A percentile compares a stretch with the other conserved stretches of the same genome.
Evolutionary conservation across 768 basidiomycete species (phyloP).

Genomic region (Naganishia vishniacii): DNA sequence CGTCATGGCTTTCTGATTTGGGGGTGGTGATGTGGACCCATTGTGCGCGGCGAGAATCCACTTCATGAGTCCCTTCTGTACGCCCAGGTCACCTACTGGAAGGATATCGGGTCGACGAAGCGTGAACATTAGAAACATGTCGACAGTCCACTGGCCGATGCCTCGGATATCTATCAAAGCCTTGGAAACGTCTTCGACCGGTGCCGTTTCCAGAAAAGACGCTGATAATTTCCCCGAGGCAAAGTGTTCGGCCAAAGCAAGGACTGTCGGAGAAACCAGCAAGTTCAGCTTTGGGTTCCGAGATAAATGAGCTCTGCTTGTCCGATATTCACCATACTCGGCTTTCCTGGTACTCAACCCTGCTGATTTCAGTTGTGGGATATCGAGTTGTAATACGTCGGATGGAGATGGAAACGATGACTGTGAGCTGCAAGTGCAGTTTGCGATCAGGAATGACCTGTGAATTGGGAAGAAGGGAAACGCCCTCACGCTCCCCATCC

Average conservation of each 20-base stretch:
- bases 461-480: too few species aligned
- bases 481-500: slow-evolving; percentile 38
- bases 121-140: slow-evolving; percentile 90
- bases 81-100: slow-evolving; percentile 70
- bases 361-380: slow-evolving; percentile 61
- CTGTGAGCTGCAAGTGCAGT: slow-evolving; percentile 12
- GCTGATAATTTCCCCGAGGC: slow-evolving; percentile 72
- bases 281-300: background rate
- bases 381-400: slow-evolving; percentile 61
- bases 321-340: too few species aligned
- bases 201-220: slow-evolving; percentile 62
- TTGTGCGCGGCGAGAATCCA: slow-evolving; percentile 46
- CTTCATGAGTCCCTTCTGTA: slow-evolving; percentile 56
- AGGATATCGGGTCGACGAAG: slow-evolving; percentile 76
- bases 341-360: slow-evolving; percentile 60
- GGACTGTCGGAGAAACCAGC: slow-evolving; percentile 54
- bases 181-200: slow-evolving; percentile 69
- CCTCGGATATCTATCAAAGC: slow-evolving; percentile 74
- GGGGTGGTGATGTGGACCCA: background rate
- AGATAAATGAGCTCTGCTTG: too few species aligned
- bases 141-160: slow-evolving; percentile 65
- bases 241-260: slow-evolving; percentile 73
- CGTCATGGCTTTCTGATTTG: background rate
- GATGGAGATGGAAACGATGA: slow-evolving; percentile 62
- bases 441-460: too few species aligned